phyloP scores from a whole-genome alignment of 805 yeast species.

The Tetrapisispora phaffii region DNA sequence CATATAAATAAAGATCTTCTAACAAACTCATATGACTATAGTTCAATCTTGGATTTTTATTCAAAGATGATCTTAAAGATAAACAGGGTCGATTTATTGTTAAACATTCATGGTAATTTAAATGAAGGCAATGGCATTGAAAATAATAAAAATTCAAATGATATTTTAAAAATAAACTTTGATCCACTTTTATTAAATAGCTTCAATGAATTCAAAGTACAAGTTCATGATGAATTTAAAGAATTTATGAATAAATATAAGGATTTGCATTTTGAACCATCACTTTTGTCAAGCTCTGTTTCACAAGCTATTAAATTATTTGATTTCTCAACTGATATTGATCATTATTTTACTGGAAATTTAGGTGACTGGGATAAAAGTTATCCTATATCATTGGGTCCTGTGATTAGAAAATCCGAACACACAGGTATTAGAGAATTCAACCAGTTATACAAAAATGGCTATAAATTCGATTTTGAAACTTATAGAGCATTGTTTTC shows the following conservation, averaged over 20 bases:
- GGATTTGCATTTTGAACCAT: conserved; percentile 22
- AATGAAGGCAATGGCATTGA: not conserved
- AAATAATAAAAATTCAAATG: not conserved
- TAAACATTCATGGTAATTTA: not conserved
- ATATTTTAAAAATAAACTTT: not conserved
- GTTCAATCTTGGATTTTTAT: conserved; percentile 24
- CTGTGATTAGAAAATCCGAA: conserved; percentile 19
- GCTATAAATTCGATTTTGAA: conserved; percentile 27
- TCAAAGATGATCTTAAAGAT: conserved; percentile 30
- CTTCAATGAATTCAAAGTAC: conserved; percentile 26
- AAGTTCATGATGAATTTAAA: conserved; percentile 22
- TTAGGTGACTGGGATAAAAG: conserved; percentile 30
- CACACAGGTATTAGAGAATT: conserved; percentile 21
- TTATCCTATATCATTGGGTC: conserved; percentile 23
- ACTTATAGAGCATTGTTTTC: conserved; percentile 22
- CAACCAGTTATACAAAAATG: conserved; percentile 16
- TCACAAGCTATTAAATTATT: conserved; percentile 23
- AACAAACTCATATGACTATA: conserved; percentile 18
- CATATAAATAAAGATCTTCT: conserved; percentile 23
- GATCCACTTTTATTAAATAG: not conserved
- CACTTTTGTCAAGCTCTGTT: conserved; percentile 16
- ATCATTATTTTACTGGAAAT: conserved; percentile 15
- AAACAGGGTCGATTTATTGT: conserved; percentile 24
- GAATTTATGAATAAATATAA: conserved; percentile 17
- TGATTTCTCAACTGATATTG: conserved; percentile 17